Base-by-base conservation (phyloP, 441 rosid genomes). In the Arabidopsis hybrid region DNA sequence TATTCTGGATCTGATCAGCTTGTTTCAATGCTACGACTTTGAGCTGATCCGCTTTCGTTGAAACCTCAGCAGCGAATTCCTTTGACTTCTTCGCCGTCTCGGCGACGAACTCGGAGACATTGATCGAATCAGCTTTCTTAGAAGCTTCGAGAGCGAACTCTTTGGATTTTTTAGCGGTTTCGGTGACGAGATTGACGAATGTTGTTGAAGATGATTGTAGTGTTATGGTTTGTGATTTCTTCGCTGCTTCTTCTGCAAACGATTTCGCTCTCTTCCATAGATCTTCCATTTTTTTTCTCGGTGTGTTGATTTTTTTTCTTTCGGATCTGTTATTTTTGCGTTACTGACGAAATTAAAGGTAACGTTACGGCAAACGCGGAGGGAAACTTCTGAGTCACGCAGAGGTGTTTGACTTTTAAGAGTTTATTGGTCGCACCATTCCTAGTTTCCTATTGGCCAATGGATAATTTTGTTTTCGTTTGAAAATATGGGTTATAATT, bases 221-320 rank as follows among this genome's bases (percentile, higher is more conserved):
- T 2, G 91, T 86, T 17, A 93, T 76, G 57, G 81, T 59, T 65
- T 90, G 97, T 9, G 98, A 86, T 70, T 81, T 88, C 85, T 81
- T 88, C 17, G 98, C 89, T 32, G 96, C 91, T 75, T 93, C 97
- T 26, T 89, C 95, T 3, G 95, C 97, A 67, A 91, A 87, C n/a
- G 82, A 62, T 76, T 85, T 88, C 8, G 97, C 97, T 65, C 93
- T 78, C 73, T 89, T 85, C 98, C 95, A 93, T 35, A 89, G 75
- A 65, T 87, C 90, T 80, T 92, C 96, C 97, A 92, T 65, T 17
- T 17, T 17, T 47, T 47, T 7, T 8, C 70, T 51, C 53, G 11
- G 8, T 58, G 57, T 29, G 5, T 1, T 50, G 3, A 13, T 39
- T 72, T 57, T 13, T 3, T 16, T 49, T 49, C 26, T 21, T 49